A percentile compares a stretch with the other conserved stretches of the same genome.
These are phyloP conservation scores for Lachnellula suecica DNA, from an alignment of 2,329 filamentous ascomycete genomes.

Conservation along the genomic window DNA sequence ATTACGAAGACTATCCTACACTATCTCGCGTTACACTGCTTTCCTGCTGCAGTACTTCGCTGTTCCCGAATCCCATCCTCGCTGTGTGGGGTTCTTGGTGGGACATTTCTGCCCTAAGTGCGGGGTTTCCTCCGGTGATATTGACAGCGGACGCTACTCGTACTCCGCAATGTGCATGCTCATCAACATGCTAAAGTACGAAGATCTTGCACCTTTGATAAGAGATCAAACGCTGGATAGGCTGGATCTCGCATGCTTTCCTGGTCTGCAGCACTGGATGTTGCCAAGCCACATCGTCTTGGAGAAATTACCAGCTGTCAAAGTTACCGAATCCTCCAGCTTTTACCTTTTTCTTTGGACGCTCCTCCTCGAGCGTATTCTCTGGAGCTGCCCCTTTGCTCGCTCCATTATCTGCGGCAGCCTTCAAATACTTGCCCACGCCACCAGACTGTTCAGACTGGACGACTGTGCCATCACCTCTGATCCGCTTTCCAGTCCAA, in stretches of 20 bases:
- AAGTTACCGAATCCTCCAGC: constrained; percentile 89
- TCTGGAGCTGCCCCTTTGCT: constrained; percentile 55
- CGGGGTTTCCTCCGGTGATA: neutral
- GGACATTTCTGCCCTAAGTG: neutral
- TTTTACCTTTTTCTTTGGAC: constrained; percentile 78
- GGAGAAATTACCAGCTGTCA: constrained; percentile 70
- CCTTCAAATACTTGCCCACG: constrained; percentile 82
- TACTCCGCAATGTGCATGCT: neutral
- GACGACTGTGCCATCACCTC: constrained; percentile 62
- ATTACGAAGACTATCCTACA: neutral
- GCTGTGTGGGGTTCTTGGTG: neutral
- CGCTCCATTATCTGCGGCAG: constrained; percentile 42
- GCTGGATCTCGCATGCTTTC: too few relatives aligned
- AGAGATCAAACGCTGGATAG: neutral
- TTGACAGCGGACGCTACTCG: neutral
- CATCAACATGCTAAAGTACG: too few relatives aligned
- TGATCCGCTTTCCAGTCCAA: constrained; percentile 92
- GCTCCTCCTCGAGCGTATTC: constrained; percentile 64
- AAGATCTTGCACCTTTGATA: neutral
- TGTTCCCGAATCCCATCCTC: neutral
- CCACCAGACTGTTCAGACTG: constrained; percentile 40
- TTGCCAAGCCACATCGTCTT: neutral
- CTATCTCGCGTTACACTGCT: neutral
- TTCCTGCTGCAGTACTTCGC: neutral
- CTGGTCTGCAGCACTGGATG: too few relatives aligned